phyloP scores from a whole-genome alignment of 2,329 filamentous ascomycete genomes.

The Alternaria incomplexa region DNA sequence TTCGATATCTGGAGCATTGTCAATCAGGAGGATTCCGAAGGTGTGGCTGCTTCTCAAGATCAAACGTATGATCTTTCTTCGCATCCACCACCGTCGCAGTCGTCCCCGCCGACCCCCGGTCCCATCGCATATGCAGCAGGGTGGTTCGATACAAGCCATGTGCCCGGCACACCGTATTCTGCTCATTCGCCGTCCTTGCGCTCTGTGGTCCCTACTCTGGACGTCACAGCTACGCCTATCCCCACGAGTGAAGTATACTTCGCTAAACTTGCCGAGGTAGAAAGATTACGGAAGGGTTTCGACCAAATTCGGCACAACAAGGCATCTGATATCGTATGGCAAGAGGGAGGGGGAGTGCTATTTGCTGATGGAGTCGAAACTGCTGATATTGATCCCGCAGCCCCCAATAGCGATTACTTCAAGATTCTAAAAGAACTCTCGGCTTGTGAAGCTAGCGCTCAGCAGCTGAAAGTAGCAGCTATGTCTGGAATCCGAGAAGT shows the following conservation, averaged over 20 bases:
- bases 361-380: neutral
- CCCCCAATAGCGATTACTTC: neutral
- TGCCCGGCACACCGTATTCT: no score
- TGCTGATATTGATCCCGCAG: no score
- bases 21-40: neutral
- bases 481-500: no score
- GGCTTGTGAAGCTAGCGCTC: neutral
- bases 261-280: neutral
- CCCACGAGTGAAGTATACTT: no score
- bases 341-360: neutral
- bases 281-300: neutral
- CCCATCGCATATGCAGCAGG: no score
- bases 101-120: no score
- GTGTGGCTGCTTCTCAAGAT: neutral
- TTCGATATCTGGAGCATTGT: constrained; percentile 12
- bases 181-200: no score
- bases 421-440: neutral
- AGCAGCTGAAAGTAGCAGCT: neutral
- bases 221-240: no score
- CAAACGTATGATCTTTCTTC: neutral
- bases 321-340: neutral
- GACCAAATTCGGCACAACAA: neutral
- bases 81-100: neutral
- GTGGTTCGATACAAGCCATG: no score
- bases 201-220: no score